phyloP scores from a whole-genome alignment of 306 rosid species.

The Malus fusca region DNA sequence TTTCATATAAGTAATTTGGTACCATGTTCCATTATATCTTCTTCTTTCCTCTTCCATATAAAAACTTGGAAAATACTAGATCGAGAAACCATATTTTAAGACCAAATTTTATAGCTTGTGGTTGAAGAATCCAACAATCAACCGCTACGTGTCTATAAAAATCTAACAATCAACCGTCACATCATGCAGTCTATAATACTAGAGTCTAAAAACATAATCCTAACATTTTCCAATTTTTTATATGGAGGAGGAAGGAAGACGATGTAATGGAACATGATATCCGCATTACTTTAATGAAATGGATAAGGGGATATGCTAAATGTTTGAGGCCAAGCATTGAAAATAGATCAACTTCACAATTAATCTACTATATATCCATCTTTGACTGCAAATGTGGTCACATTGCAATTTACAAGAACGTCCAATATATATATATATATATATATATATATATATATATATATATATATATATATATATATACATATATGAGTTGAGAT shows the following conservation, averaged over 20 bases:
- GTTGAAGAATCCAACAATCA: too few relatives aligned
- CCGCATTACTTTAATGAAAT: background rate
- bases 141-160: too few relatives aligned
- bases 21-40: background rate
- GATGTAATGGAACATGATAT: background rate
- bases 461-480: background rate
- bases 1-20: background rate
- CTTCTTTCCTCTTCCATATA: background rate
- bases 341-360: background rate
- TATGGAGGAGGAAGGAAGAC: background rate
- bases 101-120: too few relatives aligned
- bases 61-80: too few relatives aligned
- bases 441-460: background rate
- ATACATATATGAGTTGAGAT: too few relatives aligned
- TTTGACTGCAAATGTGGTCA: slow-evolving; percentile 2
- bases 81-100: too few relatives aligned
- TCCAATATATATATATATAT: background rate
- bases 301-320: background rate
- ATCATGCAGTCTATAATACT: too few relatives aligned
- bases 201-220: too few relatives aligned
- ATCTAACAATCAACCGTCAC: too few relatives aligned
- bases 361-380: background rate
- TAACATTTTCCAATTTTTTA: background rate
- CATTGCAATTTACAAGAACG: background rate
- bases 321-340: background rate